Evolutionary conservation across 106 monocot genomes (phyloP), one percentile per base, ranked within the genome.

Genomic region (Narthecium ossifragum): DNA sequence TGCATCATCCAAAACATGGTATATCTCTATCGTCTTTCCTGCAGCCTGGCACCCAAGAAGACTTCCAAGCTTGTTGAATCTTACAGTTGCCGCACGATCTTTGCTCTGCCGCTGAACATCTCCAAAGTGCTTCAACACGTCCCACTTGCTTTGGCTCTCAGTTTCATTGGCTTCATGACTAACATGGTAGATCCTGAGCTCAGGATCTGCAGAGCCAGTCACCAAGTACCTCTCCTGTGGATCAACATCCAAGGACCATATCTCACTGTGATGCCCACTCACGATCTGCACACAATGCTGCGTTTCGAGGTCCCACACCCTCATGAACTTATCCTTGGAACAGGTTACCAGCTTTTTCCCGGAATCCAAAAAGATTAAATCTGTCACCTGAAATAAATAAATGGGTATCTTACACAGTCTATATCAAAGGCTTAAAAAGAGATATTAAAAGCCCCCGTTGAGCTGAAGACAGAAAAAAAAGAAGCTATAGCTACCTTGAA

Each of bases 301-400:
- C 45, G 73, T 78, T 0, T 91, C 86, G 11, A 98, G 86, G 59
- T 98, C 91, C 98, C 98, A 98, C 0, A 98, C 87, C 53, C 84
- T 57, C 26, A 91, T 58, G 48, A 87, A 98, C 67, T 84, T 98
- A 57, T 98, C 98, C 70, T 98, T 98, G 8, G 98, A 98, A 69
- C 90, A 74, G 59, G 81, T 91, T 63, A 81, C 91, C 10, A 98
- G 81, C 70, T 85, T 98, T 70, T 91, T 90, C 1, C 76, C 81
- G 0, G 81, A 65, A 65, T 84, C 90, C 32, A 98, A 27, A 69
- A 98, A 98, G 26, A 58, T 70, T 26, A 98, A 74, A 57, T 91
- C 98, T 0, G 91, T 91, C 24, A 98, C 98, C 98, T 98, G 32
- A 46, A 74, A 56, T 3, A 31, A 29, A 31, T 17, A 43, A 29